A percentile compares a stretch with the other conserved stretches of the same genome.
phyloP scores from a whole-genome alignment of 805 yeast species.

The Saccharomycopsis fermentans region DNA sequence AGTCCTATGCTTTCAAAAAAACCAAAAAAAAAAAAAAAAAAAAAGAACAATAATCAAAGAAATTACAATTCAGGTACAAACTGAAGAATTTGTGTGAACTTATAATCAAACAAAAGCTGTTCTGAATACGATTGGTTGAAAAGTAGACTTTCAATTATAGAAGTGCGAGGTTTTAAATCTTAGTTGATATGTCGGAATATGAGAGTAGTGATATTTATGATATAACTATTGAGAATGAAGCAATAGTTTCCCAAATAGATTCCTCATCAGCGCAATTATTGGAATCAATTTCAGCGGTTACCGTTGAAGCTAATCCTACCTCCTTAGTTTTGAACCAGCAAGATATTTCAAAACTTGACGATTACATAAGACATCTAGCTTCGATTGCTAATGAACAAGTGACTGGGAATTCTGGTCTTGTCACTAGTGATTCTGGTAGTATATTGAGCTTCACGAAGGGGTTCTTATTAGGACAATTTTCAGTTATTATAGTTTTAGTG shows the following conservation, averaged over 20 bases:
- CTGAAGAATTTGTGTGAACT: too few relatives aligned
- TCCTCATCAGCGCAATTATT: background rate
- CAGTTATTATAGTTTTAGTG: conserved; percentile 52
- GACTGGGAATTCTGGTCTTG: background rate
- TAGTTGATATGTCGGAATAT: background rate
- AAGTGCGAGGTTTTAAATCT: too few relatives aligned
- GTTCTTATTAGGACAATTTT: conserved; percentile 59
- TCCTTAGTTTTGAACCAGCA: conserved; percentile 6
- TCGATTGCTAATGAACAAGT: background rate
- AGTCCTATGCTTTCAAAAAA: too few relatives aligned
- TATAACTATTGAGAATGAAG: background rate
- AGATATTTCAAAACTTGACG: conserved; percentile 7
- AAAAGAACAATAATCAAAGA: too few relatives aligned
- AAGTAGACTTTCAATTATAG: too few relatives aligned
- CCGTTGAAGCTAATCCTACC: background rate
- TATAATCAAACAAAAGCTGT: too few relatives aligned
- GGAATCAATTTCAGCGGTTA: background rate
- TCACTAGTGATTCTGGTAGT: background rate
- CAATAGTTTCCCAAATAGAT: background rate
- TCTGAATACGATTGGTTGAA: too few relatives aligned
- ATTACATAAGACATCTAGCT: conserved; percentile 5
- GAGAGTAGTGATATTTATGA: background rate
- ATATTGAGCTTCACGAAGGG: conserved; percentile 51
- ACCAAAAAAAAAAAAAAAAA: too few relatives aligned
- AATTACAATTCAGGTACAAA: too few relatives aligned